Evolutionary conservation across 2,329 filamentous ascomycete species (phyloP), one percentile per base, ranked within the genome.

Genomic region (Phoma sp.): DNA sequence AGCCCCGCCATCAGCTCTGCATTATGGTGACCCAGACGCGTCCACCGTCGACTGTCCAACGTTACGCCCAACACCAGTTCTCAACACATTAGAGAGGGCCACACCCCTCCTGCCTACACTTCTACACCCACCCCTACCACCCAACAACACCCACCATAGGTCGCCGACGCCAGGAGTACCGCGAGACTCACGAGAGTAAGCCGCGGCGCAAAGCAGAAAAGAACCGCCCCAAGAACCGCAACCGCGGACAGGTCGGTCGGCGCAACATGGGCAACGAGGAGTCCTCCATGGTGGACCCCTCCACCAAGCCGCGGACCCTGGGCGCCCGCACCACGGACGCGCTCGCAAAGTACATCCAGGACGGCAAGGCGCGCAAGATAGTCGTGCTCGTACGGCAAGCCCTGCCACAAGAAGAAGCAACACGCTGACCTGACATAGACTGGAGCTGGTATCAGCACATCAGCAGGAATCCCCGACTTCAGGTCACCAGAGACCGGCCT

Each of bases 401-500:
- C 15, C 35, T 22, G 13, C 9, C 22, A 10, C 4, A 5, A 4
- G 29, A 32, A 12, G n/a, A 35, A 2, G 41, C n/a, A 22, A 15
- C 24, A 36, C 25, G 19, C 51, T 64, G 10, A 63, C 45, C 13
- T n/a, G 8, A 29, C 17, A 44, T 38, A 66, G 83, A 92, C 90
- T 2, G 94, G 94, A 55, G 93, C 94, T 12, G 94, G 94, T 43
- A 96, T 97, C 64, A 91, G 88, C 27, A 94, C 90, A 0, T 81
- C 79, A n/a, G 79, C 77, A 2, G 78, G 80, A 77, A 94, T 99
- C 60, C 95, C 95, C 59, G 95, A 99, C 77, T 99, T 98, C 75
- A 85, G 95, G 61, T 96, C 92, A 2, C 93, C 94, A 59, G 89
- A 92, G 54, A 98, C 94, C 0, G 95, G 95, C 3, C 84, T 99